Base-by-base conservation (phyloP, 305 asterid genomes). In the Fraxinus sp. region DNA sequence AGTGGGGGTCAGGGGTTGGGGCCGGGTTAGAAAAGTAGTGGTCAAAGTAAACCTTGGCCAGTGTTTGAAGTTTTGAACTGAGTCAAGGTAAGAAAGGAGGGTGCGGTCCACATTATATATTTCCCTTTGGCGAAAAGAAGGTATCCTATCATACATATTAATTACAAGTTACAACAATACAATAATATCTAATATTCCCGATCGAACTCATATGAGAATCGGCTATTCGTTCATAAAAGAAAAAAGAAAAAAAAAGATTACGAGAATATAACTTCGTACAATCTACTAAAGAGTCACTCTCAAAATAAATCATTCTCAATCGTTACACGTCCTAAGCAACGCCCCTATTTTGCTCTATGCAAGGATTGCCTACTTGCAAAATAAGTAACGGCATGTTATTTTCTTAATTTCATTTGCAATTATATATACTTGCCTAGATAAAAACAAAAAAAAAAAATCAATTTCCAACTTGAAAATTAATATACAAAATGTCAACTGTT, bases 11-110 rank as follows among this genome's bases (percentile, higher is more conserved):
- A 68, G 84, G 64, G 39, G 52, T 74, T 80, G 80, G 76, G 82
- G 82, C 46, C 16, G 14, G 68, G 37, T 70, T 26, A 55, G 82
- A 74, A 90, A 88, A 85, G 90, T 88, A 88, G n/a, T 70, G 89
- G 95, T 91, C 95, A 92, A 94, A 93, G 97, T 94, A 93, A 77
- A 85, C 84, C 5, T 1, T 77, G 39, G 41, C 41, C 75, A 68
- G 20, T 68, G 74, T 30, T 28, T 30, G 77, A 85, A 78, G 33
- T 22, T 90, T 90, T 92, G 92, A 90, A 91, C 90, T 85, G 79
- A 77, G 91, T 89, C 93, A 91, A 91, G 87, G 86, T 83, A 80
- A 89, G 92, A 89, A 84, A 86, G 84, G 86, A 83, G 46, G 41
- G 70, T 55, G 10, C 5, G 7, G 59, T 49, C 59, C 20, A 16